Conservation (phyloP, 441 rosid species). For the Sinapis alba region DNA sequence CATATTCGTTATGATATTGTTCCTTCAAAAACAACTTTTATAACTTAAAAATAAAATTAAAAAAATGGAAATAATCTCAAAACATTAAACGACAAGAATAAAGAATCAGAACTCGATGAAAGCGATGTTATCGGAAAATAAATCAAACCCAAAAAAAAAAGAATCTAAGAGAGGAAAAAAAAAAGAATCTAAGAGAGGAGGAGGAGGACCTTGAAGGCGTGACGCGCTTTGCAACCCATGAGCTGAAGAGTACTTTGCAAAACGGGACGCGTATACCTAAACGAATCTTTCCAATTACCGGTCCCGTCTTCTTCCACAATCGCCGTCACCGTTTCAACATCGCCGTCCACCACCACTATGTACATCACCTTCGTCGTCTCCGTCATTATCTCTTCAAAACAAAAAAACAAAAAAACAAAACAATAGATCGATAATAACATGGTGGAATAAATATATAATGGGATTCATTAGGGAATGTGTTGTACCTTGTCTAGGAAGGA, state of each 20-base stretch:
- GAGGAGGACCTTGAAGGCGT: slow-evolving; percentile 81
- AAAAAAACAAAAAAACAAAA: background rate
- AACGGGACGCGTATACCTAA: slow-evolving; percentile 86
- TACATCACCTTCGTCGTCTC: slow-evolving; percentile 76
- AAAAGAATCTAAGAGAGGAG: background rate
- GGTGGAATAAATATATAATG: background rate
- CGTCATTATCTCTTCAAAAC: slow-evolving; percentile 45
- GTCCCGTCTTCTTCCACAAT: slow-evolving; percentile 43
- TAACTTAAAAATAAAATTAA: background rate
- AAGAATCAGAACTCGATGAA: slow-evolving; percentile 17
- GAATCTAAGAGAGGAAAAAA: background rate
- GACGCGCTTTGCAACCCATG: slow-evolving; percentile 99
- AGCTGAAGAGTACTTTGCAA: slow-evolving; percentile 94
- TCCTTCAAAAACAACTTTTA: background rate
- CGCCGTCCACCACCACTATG: slow-evolving; percentile 77
- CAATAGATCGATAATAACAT: background rate
- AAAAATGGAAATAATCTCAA: background rate
- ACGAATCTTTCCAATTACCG: slow-evolving; percentile 60
- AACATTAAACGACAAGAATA: slow-evolving; percentile 18
- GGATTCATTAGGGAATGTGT: slow-evolving; percentile 24
- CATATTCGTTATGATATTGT: background rate
- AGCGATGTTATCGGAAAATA: slow-evolving; percentile 19
- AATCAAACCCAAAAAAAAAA: background rate
- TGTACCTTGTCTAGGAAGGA: background rate
- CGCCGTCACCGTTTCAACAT: slow-evolving; percentile 38